phyloP scores from a whole-genome alignment of 805 yeast species.

The Wickerhamiella alocasiicola region DNA sequence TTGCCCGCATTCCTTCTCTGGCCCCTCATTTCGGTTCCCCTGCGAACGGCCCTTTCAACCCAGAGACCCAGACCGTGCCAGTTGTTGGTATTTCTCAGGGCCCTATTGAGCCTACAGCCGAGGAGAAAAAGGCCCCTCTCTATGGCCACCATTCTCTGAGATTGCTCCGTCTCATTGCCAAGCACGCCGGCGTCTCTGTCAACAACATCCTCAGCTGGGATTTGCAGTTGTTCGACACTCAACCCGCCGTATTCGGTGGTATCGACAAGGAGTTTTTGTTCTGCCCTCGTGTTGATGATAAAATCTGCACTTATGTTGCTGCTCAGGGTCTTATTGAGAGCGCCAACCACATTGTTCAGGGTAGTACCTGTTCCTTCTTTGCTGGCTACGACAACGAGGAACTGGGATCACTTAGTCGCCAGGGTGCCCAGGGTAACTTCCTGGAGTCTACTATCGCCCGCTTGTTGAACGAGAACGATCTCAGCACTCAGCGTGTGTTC shows the following conservation, averaged over 20 bases:
- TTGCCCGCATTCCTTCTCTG: slow-evolving; percentile 71
- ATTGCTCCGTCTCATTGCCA: slow-evolving; percentile 56
- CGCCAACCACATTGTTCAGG: slow-evolving; percentile 27
- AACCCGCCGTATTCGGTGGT: slow-evolving; percentile 69
- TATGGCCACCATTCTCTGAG: slow-evolving; percentile 55
- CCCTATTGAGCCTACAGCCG: slow-evolving; percentile 35
- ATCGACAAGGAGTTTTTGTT: slow-evolving; percentile 61
- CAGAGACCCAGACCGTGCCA: slow-evolving; percentile 72
- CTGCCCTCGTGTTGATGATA: slow-evolving; percentile 77
- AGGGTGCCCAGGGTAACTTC: slow-evolving; percentile 71
- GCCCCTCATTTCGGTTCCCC: slow-evolving; percentile 80
- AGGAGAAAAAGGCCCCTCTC: slow-evolving; percentile 55
- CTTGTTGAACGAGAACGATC: slow-evolving; percentile 24
- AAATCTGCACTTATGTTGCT: slow-evolving; percentile 70
- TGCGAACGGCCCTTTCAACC: slow-evolving; percentile 58
- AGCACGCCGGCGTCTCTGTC: slow-evolving; percentile 45
- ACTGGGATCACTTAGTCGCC: slow-evolving; percentile 67
- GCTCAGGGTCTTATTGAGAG: slow-evolving; percentile 44
- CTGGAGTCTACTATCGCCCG: slow-evolving; percentile 54
- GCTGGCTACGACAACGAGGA: slow-evolving; percentile 74
- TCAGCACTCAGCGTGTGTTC: slow-evolving; percentile 30
- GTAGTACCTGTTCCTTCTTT: slow-evolving; percentile 34
- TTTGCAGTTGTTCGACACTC: slow-evolving; percentile 69
- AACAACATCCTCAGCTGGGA: slow-evolving; percentile 57
- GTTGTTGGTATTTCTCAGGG: slow-evolving; percentile 41